A percentile compares a stretch with the other conserved stretches of the same genome.
Conservation (phyloP, 768 basidiomycete species). For the Rhizopogon roseolus region DNA sequence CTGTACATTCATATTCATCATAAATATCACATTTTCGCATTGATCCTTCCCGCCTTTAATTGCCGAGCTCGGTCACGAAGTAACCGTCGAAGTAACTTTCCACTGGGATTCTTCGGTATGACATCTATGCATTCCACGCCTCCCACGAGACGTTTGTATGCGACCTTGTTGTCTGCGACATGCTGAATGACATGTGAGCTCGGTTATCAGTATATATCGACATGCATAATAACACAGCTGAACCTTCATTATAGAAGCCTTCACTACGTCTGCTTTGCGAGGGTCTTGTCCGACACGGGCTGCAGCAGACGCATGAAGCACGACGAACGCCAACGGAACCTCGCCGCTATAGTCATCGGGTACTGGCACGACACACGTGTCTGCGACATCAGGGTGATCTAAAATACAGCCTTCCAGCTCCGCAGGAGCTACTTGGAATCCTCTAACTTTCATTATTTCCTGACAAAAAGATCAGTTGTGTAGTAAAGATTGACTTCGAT, state of each 20-base stretch:
- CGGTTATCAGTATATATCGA: neutral
- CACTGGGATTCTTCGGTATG: slow-evolving; percentile 68
- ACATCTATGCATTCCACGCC: slow-evolving; percentile 59
- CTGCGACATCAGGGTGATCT: slow-evolving; percentile 53
- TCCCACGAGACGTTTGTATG: slow-evolving; percentile 57
- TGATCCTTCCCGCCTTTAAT: slow-evolving; percentile 33
- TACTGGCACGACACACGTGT: slow-evolving; percentile 61
- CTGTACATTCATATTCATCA: too few species aligned
- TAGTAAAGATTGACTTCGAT: too few species aligned
- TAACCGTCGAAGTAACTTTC: slow-evolving; percentile 57
- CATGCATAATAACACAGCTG: neutral
- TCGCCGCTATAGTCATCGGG: slow-evolving; percentile 78
- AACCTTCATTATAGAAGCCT: slow-evolving; percentile 53
- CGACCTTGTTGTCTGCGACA: slow-evolving; percentile 52
- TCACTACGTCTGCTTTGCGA: slow-evolving; percentile 29
- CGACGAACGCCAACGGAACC: slow-evolving; percentile 66
- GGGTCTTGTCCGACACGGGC: slow-evolving; percentile 29
- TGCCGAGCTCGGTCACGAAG: too few species aligned
- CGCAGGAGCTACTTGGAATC: slow-evolving; percentile 57
- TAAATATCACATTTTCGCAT: slow-evolving; percentile 26
- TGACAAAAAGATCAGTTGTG: slow-evolving; percentile 22
- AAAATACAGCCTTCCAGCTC: slow-evolving; percentile 65
- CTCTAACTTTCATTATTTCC: slow-evolving; percentile 71
- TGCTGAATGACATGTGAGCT: slow-evolving; percentile 41
- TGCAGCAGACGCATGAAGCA: slow-evolving; percentile 38